phyloP scores from a whole-genome alignment of 2,329 filamentous ascomycete species.

The Acrodontium crateriforme region DNA sequence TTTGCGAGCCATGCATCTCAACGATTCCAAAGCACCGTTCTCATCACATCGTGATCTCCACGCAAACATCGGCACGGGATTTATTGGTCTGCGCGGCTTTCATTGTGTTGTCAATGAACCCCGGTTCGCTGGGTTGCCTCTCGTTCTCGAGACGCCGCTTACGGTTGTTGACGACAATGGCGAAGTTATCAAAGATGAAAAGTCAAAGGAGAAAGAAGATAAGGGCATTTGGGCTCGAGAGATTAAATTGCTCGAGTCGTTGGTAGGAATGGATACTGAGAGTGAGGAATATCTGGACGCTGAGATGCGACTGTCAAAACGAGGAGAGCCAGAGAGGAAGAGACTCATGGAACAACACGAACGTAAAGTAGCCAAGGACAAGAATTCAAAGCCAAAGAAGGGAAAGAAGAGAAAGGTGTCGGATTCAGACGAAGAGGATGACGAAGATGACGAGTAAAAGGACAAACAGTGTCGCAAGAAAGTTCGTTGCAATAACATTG shows the following conservation, averaged over 20 bases:
- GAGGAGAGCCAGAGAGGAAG: constrained; percentile 56
- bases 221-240: constrained; percentile 79
- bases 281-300: constrained; percentile 55
- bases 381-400: constrained; percentile 24
- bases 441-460: no score
- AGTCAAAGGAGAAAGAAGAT: constrained; percentile 51
- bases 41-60: constrained; percentile 74
- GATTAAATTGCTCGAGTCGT: constrained; percentile 82
- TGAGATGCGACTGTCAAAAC: constrained; percentile 50
- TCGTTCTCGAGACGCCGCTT: constrained; percentile 94
- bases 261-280: constrained; percentile 72
- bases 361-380: constrained; percentile 51
- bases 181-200: constrained; percentile 31
- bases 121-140: constrained; percentile 63
- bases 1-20: constrained; percentile 76
- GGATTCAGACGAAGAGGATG: constrained; percentile 19
- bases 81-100: constrained; percentile 79
- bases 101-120: constrained; percentile 79
- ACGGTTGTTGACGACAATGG: constrained; percentile 54
- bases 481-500: no score
- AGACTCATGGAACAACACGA: constrained; percentile 70
- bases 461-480: no score
- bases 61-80: constrained; percentile 92
- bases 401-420: constrained; percentile 26
- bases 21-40: constrained; percentile 88